Conservation (phyloP, 805 yeast genomes). For the Wickerhamiella sergipiensis region DNA sequence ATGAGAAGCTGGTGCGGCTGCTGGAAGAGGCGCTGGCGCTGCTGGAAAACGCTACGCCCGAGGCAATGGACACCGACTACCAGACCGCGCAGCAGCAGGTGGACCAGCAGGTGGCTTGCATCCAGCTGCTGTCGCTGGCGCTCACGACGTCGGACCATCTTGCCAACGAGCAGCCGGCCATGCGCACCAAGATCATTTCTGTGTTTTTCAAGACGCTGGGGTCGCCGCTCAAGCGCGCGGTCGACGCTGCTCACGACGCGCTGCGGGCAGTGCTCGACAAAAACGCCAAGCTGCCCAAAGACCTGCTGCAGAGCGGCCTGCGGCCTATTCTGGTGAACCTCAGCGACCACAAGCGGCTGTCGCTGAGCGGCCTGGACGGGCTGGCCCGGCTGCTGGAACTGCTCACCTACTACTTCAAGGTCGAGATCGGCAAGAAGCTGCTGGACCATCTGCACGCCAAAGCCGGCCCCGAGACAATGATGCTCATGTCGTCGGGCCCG, state of each 20-base stretch:
- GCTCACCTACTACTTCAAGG: constrained; percentile 83
- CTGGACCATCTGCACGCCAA: constrained; percentile 90
- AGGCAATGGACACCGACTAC: constrained; percentile 73
- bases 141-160: constrained; percentile 66
- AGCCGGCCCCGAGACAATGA: constrained; percentile 74
- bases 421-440: constrained; percentile 87
- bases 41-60: constrained; percentile 82
- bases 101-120: constrained; percentile 80
- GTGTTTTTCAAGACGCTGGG: constrained; percentile 90
- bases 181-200: constrained; percentile 74
- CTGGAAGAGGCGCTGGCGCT: constrained; percentile 82
- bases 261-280: constrained; percentile 70
- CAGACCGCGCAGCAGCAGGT: constrained; percentile 80
- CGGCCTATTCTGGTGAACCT: constrained; percentile 92
- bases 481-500: constrained; percentile 66
- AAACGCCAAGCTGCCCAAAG: constrained; percentile 83
- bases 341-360: constrained; percentile 82
- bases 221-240: constrained; percentile 71
- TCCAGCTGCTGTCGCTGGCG: constrained; percentile 67
- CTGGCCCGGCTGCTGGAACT: constrained; percentile 75
- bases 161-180: constrained; percentile 41
- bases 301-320: constrained; percentile 83
- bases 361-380: constrained; percentile 84
- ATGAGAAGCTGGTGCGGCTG: constrained; percentile 76
- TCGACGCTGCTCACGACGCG: constrained; percentile 88